A percentile compares a stretch with the other conserved stretches of the same genome.
phyloP scores from a whole-genome alignment of 192 early-diverging fungal genomes.

The Pilaira anomala region DNA sequence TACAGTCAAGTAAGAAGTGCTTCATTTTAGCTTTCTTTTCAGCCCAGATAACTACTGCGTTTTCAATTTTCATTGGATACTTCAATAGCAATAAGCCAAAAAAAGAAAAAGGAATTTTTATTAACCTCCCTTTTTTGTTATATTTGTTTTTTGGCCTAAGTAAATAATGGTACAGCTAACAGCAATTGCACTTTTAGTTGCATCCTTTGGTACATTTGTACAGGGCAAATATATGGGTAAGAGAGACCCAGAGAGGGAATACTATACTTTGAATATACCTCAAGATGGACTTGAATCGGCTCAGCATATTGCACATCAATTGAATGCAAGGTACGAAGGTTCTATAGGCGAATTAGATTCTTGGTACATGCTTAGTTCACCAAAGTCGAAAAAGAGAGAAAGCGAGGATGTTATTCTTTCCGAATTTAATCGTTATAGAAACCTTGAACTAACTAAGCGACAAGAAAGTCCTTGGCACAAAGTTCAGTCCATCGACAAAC shows the following conservation, averaged over 20 bases:
- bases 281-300: neutral
- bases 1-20: too few relatives aligned
- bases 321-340: conserved; percentile 50
- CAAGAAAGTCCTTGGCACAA: conserved; percentile 11
- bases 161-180: too few relatives aligned
- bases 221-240: conserved; percentile 1
- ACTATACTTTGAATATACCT: conserved; percentile 5
- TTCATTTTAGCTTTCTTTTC: too few relatives aligned
- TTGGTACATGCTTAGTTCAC: conserved; percentile 63
- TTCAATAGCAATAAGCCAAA: too few relatives aligned
- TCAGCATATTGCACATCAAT: conserved; percentile 29
- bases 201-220: too few relatives aligned
- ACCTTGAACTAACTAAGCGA: neutral
- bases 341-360: conserved; percentile 64
- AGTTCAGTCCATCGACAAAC: conserved; percentile 20
- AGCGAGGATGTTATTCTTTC: conserved; percentile 9
- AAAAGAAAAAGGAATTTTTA: too few relatives aligned
- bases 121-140: too few relatives aligned
- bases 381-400: conserved; percentile 33
- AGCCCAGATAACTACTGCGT: too few relatives aligned
- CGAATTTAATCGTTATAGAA: conserved; percentile 7
- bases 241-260: conserved; percentile 6
- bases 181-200: too few relatives aligned
- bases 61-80: too few relatives aligned
- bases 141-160: too few relatives aligned